Percentiles rank a stretch among this genome's conserved stretches.
These are phyloP conservation scores for Coemansia sp. DNA, from an alignment of 192 early-diverging fungal genomes.

Conservation along the genomic window DNA sequence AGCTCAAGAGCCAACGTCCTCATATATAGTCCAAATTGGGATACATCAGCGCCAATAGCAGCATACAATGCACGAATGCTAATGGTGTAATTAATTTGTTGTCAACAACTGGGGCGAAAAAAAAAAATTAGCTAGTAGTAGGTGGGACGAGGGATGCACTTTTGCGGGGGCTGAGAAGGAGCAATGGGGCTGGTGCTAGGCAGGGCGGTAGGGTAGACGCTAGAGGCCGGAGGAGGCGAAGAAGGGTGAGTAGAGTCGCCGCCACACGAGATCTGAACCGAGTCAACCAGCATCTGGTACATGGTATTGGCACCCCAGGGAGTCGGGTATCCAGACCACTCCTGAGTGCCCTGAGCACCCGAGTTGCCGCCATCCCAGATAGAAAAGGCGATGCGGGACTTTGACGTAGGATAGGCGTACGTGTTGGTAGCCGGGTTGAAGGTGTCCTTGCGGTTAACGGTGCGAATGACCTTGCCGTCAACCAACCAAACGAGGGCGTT, in stretches of 20 bases:
- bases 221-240: slow-evolving; percentile 5
- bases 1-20: too few relatives aligned
- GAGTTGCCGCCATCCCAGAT: slow-evolving; percentile 71
- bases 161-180: slow-evolving; percentile 1
- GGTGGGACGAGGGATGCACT: slow-evolving; percentile 28
- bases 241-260: slow-evolving; percentile 17
- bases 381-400: slow-evolving; percentile 61
- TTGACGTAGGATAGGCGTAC: slow-evolving; percentile 57
- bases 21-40: too few relatives aligned
- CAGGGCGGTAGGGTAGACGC: background rate
- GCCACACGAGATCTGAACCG: slow-evolving; percentile 58
- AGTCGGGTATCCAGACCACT: slow-evolving; percentile 67
- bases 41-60: too few relatives aligned
- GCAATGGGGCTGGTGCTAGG: background rate
- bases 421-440: slow-evolving; percentile 32
- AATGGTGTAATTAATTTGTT: slow-evolving; percentile 3
- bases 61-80: background rate
- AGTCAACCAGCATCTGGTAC: slow-evolving; percentile 62
- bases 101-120: background rate
- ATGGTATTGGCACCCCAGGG: slow-evolving; percentile 47
- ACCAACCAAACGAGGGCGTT: slow-evolving; percentile 62
- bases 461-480: slow-evolving; percentile 59
- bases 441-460: slow-evolving; percentile 55
- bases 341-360: slow-evolving; percentile 55
- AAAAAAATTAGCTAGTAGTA: background rate